Evolutionary conservation across 768 basidiomycete genomes (phyloP), one percentile per base, ranked within the genome.

Genomic region (Termitomyces sp.): DNA sequence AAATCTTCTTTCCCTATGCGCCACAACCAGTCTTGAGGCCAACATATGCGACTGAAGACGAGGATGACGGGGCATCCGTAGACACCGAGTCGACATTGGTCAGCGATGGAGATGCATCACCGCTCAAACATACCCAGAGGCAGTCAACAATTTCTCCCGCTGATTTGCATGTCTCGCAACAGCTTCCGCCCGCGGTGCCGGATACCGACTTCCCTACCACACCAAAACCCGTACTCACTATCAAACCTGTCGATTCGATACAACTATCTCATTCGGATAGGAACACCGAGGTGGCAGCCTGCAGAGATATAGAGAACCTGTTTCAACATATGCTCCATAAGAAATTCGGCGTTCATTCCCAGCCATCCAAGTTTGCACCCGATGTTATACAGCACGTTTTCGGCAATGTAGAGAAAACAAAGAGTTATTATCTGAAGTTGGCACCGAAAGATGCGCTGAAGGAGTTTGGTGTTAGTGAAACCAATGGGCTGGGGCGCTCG

Each of bases 1-100:
- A 86, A 63, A 71, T 88, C 35, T 68, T 80, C 61, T 90, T 89
- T 63, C 85, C 88, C 1, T 83, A 81, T 58, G 73, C 77, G 32
- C 68, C 70, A 54, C 63, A 63, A 30, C 46, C 69, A 9, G 13
- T 49, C 13, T 42, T 50, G 18, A 58, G 53, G 28, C 48, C 56
- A 4, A 7, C 6, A 10, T 56, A 38, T 32, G 55, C 13, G 20
- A n/a, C 16, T 38, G 68, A 65, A 2, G 68, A 63, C 7, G 67
- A 71, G 12, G 72, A 74, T 28, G 67, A 71, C 56, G 67, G 66
- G 40, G 71, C 72, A 12, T 68, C 64, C 12, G 40, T 66, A 24
- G 40, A 60, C 36, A 62, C 62, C 33, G 62, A 63, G 9, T 66
- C 65, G 10, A 68, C 66, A 10, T 57, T 68, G 26, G 56, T 61